These are phyloP conservation scores for Aspergillus fructus DNA, from an alignment of 2,329 filamentous ascomycete genomes.

Conservation along the genomic window DNA sequence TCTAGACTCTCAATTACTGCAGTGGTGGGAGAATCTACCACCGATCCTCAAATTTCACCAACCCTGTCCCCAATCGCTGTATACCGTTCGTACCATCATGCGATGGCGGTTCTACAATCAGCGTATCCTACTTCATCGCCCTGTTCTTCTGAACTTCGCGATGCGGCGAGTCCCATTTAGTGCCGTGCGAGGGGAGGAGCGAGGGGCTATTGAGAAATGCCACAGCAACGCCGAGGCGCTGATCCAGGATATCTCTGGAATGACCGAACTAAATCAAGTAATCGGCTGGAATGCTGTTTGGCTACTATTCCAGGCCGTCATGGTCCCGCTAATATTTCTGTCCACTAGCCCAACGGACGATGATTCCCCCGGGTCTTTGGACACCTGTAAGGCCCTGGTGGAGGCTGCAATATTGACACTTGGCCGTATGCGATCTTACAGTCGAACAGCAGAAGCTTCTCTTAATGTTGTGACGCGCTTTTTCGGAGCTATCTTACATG, in stretches of 20 bases:
- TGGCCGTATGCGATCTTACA: background rate
- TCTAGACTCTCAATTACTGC: conserved; percentile 65
- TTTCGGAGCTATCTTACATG: background rate
- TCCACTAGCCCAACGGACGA: background rate
- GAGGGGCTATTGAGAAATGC: conserved; percentile 65
- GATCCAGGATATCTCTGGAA: conserved; percentile 67
- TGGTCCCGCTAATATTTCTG: conserved; percentile 60
- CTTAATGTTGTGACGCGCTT: background rate
- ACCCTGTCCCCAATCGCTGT: conserved; percentile 66
- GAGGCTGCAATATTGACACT: background rate
- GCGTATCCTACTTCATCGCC: conserved; percentile 70
- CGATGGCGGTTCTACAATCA: conserved; percentile 78
- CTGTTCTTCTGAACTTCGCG: conserved; percentile 65
- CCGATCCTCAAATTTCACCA: conserved; percentile 62
- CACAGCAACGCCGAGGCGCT: conserved; percentile 66
- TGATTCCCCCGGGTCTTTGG: background rate
- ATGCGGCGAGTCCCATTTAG: conserved; percentile 49
- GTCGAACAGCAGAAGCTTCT: background rate
- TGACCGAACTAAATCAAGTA: conserved; percentile 69
- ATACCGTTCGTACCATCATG: conserved; percentile 69
- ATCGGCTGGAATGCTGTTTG: conserved; percentile 75
- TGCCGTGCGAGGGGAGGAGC: conserved; percentile 57
- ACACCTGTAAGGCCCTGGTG: background rate
- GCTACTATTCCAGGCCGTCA: conserved; percentile 75
- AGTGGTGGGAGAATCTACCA: conserved; percentile 69